Evolutionary conservation across 257 asterid species (phyloP).

Genomic region (Thymus mandschuricus): DNA sequence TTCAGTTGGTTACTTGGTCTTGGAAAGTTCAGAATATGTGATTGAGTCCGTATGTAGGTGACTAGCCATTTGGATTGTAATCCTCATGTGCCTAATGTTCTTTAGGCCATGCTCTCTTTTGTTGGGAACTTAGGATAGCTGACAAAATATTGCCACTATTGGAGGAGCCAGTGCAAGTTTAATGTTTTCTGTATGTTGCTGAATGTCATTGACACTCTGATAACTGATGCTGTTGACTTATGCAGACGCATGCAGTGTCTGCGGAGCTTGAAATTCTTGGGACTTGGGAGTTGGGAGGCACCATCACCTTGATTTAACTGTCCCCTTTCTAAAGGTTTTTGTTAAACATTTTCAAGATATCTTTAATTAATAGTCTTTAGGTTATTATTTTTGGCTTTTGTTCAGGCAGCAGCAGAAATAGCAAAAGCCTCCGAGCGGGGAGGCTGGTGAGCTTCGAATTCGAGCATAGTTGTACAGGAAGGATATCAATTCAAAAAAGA

Average conservation of each 20-base stretch:
- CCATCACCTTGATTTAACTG: conserved; percentile 84
- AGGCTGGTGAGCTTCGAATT: conserved; percentile 69
- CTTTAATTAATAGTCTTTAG: conserved; percentile 8
- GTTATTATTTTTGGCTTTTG: conserved; percentile 19
- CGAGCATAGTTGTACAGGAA: conserved; percentile 60
- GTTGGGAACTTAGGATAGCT: conserved; percentile 85
- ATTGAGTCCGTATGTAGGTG: conserved; percentile 90
- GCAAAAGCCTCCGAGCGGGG: conserved; percentile 70
- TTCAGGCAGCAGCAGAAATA: conserved; percentile 89
- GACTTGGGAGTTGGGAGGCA: no score
- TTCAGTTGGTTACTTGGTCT: conserved; percentile 96
- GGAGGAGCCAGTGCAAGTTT: conserved; percentile 87
- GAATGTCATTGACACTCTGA: conserved; percentile 10
- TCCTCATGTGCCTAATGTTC: conserved; percentile 92
- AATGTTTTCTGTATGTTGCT: conserved; percentile 20
- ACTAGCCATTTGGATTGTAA: conserved; percentile 87
- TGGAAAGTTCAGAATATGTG: conserved; percentile 86
- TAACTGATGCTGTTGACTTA: conserved; percentile 31
- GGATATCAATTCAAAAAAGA: conserved; percentile 45
- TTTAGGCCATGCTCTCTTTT: conserved; percentile 88
- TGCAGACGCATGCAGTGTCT: conserved; percentile 90
- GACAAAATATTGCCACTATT: conserved; percentile 85
- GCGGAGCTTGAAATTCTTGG: conserved; percentile 94
- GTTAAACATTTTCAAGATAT: conserved; percentile 3
- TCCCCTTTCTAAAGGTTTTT: conserved; percentile 87